Conservation (phyloP, 305 asterid genomes). For the Fraxinus platypoda region DNA sequence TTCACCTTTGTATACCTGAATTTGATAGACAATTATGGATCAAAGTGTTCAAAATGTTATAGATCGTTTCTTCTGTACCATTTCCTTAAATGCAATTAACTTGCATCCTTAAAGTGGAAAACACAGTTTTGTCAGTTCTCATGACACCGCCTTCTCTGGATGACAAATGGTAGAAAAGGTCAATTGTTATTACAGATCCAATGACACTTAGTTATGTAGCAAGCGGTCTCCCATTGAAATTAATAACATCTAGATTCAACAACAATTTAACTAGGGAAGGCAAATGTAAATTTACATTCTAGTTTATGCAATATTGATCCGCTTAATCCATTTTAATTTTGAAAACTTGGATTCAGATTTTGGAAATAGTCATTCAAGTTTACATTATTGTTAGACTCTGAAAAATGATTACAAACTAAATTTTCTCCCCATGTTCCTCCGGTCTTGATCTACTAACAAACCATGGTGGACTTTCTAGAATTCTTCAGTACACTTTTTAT, state of each 20-base stretch:
- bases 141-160: neutral
- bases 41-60: neutral
- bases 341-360: neutral
- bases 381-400: neutral
- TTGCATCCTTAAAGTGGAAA: neutral
- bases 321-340: neutral
- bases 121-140: neutral
- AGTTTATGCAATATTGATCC: neutral
- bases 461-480: neutral
- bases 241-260: neutral
- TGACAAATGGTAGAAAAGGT: neutral
- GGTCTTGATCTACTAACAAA: conserved; percentile 17
- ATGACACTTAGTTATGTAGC: neutral
- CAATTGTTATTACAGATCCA: neutral
- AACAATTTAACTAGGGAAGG: neutral
- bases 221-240: neutral
- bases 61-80: neutral
- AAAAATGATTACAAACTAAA: conserved; percentile 8
- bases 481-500: conserved; percentile 7
- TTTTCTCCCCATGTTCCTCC: neutral
- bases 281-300: neutral
- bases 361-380: neutral
- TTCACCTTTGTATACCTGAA: neutral
- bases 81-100: neutral
- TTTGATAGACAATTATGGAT: neutral